Base-by-base conservation (phyloP, 2,329 filamentous ascomycete genomes). In the Stemphylium beticola region DNA sequence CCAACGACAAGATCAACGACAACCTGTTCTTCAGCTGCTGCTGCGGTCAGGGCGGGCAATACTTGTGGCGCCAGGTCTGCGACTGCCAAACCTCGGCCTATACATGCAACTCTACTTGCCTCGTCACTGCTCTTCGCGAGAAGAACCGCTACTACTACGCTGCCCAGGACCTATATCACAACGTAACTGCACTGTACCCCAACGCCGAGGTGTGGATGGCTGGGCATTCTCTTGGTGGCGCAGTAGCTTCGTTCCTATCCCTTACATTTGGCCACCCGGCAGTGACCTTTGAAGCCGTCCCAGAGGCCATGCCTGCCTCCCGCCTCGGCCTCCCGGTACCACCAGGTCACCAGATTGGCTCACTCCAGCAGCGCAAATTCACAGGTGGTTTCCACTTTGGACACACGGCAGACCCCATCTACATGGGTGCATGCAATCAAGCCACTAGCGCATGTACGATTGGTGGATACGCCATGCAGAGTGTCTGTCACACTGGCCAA, bases 21-120 rank as follows among this genome's bases (percentile, higher is more conserved):
- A 99, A 99, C 72, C 82, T 99, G 9, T 96, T 96, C 77, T 97
- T 97, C 78, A 96, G 93, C 71, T 99, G 95, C 78, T 99, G 95
- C 76, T 99, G 95, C 76, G 95, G 87, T 4, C 92, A 97, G 77
- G 93, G 96, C 66, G 92, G 93, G 0, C 91, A 92, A 61, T 92
- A 88, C 78, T 86, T 92, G 14, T 97, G 92, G 88, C 88, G 90
- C 57, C 89, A 96, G 72, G 92, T 96, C 51, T 99, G 95, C 76
- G 90, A 96, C 74, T 99, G 95, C 73, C 91, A 92, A 58, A 91
- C 90, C 1, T 85, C 87, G 10, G 91, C 92, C 1, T 98, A 92
- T 71, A 88, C 88, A 12, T 97, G 93, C 81, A 97, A 98, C 79
- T 88, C 91, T 64, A 96, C 93, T 0, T 99, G 95, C 71, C 86